Evolutionary conservation across 192 early-diverging fungal species (phyloP), one percentile per base, ranked within the genome.

Genomic region (Diversispora epigaea): DNA sequence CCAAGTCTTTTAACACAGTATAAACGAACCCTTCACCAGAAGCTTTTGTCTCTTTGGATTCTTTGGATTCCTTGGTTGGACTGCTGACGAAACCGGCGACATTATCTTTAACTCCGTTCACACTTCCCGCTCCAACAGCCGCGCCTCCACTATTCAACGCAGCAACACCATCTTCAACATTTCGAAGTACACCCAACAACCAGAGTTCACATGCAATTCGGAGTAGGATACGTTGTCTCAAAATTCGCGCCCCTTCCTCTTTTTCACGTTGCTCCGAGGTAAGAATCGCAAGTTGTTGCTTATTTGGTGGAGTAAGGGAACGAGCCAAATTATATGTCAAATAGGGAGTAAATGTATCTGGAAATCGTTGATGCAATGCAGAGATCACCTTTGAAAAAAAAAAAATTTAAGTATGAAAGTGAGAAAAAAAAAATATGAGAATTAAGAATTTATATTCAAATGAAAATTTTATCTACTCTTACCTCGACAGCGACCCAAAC

Each of bases 281-380:
- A 60, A 93, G 69, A 46, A 85, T 82, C 8, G 78, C 70, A 7
- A 91, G 79, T n/a, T 88, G 80, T 56, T 89, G 79, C n/a, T 87
- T 75, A 2, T 73, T 78, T 2, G 90, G 87, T 12, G 90, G 87
- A 0, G 86, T 85, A 45, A 96, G 86, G 3, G 80, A 74, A 75
- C 92, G 93, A 22, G 90, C 78, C 22, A 97, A 46, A 9, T 82
- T 83, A 22, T 83, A 80, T 1, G 90, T 87, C 57, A 98, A 81
- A 57, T 89, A 79, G 4, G 83, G 80, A 0, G 91, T 90, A 72
- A 98, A 98, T 9, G 85, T 87, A 21, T 87, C 86, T 0, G 92
- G 87, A 84, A 97, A 98, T n/a, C 98, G 86, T 71, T 92, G 89
- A 78, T 99, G 96, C 17, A 98, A 77, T 4, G 93, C 86, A 21